Evolutionary conservation across 2,329 filamentous ascomycete species (phyloP), one percentile per base, ranked within the genome.

Genomic region (Dactylonectria estremocensis): DNA sequence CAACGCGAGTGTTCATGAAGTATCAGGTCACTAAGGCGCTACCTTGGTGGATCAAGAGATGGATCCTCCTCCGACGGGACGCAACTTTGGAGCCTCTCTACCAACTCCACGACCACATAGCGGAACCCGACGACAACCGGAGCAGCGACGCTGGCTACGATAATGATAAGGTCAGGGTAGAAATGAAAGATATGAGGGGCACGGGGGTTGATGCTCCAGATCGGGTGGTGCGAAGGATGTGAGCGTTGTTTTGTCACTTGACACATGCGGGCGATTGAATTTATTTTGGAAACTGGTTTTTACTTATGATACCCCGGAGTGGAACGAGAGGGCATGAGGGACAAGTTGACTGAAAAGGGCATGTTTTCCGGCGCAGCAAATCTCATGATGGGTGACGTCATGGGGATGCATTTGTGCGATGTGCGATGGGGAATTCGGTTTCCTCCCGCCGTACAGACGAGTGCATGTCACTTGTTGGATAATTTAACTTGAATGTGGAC

Each of bases 31-130:
- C 80, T 68, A 85, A 87, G 69, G 85, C 83, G 1, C 76, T 91
- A 24, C 90, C 90, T 0, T 92, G 85, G 81, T 92, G 87, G 86
- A 77, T 89, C 73, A 89, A 85, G 75, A 83, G 87, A 18, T 90
- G 86, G 76, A 77, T 92, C 24, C 75, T 91, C 48, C 82, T 85
- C 46, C 82, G 83, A 67, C 86, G 85, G 71, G 70, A 78, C 16
- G 83, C 77, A 4, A 74, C 74, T 22, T 74, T 85, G 40, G 77
- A 83, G 68, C 83, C 83, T 8, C 74, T 85, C n/a, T 85, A 85
- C 54, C 80, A 79, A 52, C 79, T 83, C 31, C 81, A 28, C 24
- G 24, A 28, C 4, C 24, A 83, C 50, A 76, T 80, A 24, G 75
- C 74, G 20, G 78, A 79, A 24, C 77, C 79, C 10, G 77, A 79